phyloP scores from a whole-genome alignment of 139 green algal species.

The Raphidocelis subcapitata region DNA sequence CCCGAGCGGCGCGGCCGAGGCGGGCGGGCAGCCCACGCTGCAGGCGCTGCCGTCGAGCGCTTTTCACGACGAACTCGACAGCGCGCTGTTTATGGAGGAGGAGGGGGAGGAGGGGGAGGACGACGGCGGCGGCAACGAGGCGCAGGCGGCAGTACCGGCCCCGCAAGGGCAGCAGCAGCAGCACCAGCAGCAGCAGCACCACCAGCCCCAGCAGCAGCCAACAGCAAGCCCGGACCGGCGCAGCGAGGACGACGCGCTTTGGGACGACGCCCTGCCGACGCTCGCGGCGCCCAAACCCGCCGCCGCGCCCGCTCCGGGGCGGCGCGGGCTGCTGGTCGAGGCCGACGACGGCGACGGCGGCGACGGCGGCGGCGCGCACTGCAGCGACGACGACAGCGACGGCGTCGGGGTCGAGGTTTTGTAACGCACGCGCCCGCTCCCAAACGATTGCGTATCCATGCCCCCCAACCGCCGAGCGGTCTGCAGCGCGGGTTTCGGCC shows the following conservation, averaged over 20 bases:
- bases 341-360: background rate
- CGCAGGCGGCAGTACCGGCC: background rate
- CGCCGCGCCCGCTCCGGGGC: too few relatives aligned
- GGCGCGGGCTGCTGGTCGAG: background rate
- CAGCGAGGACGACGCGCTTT: background rate
- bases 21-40: too few relatives aligned
- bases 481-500: too few relatives aligned
- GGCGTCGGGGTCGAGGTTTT: too few relatives aligned
- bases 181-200: background rate
- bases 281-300: background rate
- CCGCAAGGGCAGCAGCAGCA: slow-evolving; percentile 2
- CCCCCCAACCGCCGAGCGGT: too few relatives aligned
- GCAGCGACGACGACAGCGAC: too few relatives aligned
- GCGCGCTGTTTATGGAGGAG: too few relatives aligned
- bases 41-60: too few relatives aligned
- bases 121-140: background rate
- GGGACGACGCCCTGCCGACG: background rate
- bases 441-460: too few relatives aligned
- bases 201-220: background rate
- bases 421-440: too few relatives aligned
- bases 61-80: too few relatives aligned
- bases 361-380: background rate
- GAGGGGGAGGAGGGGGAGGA: background rate
- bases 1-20: too few relatives aligned
- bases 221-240: background rate